Evolutionary conservation across 2,329 filamentous ascomycete genomes (phyloP).

Genomic region (Capronia epimyces): DNA sequence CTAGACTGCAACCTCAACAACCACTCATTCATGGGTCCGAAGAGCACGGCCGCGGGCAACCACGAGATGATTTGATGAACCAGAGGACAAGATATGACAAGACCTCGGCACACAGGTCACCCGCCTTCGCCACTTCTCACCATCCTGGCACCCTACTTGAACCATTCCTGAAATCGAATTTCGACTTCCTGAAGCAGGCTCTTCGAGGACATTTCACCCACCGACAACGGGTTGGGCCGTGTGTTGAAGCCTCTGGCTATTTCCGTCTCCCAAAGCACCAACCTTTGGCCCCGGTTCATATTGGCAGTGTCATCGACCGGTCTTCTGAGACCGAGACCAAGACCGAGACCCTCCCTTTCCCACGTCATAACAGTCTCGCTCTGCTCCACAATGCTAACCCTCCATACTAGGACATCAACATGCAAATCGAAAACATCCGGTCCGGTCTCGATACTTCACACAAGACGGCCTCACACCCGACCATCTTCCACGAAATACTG

Average conservation of each 20-base stretch:
- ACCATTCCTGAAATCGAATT: background rate
- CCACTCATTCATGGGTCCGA: no score
- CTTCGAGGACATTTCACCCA: background rate
- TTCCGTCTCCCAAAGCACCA: background rate
- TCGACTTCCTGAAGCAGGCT: background rate
- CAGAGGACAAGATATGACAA: no score
- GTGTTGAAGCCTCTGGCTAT: background rate
- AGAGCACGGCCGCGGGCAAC: no score
- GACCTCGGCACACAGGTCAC: no score
- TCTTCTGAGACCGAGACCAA: no score
- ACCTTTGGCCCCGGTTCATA: background rate
- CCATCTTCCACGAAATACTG: slow-evolving; percentile 22
- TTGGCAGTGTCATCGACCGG: background rate
- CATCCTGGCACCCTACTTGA: background rate
- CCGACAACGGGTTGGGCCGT: background rate
- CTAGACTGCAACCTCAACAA: no score
- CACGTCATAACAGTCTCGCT: no score
- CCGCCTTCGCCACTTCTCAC: no score
- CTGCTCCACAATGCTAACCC: background rate
- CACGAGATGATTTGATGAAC: no score
- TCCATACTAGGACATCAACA: slow-evolving; percentile 1
- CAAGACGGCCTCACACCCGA: slow-evolving; percentile 9
- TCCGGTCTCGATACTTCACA: background rate
- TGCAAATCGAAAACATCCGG: slow-evolving; percentile 3
- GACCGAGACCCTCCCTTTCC: no score